Percentiles rank a stretch among this genome's conserved stretches.
phyloP scores from a whole-genome alignment of 2,329 filamentous ascomycete genomes.

The Talaromyces sp. region DNA sequence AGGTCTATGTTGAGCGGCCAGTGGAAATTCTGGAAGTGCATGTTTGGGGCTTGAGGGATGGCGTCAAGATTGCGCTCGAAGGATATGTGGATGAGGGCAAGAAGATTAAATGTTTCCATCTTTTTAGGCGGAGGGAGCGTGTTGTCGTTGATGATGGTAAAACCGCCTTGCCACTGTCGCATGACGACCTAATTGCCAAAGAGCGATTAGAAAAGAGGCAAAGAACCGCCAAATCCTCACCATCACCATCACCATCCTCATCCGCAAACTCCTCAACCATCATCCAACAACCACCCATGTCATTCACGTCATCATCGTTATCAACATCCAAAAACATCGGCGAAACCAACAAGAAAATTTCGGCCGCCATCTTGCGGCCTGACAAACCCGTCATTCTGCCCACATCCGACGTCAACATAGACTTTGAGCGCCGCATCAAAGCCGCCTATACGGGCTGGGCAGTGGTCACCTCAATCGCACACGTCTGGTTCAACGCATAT shows the following conservation, averaged over 20 bases:
- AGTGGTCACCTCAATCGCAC: conserved; percentile 88
- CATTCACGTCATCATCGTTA: conserved; percentile 38
- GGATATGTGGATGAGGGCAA: conserved; percentile 88
- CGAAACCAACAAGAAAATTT: conserved; percentile 57
- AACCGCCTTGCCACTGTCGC: conserved; percentile 46
- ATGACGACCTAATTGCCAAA: conserved; percentile 45
- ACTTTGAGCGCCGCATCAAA: conserved; percentile 81
- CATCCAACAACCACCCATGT: conserved; percentile 9
- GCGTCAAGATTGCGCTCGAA: conserved; percentile 82
- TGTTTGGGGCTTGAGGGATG: conserved; percentile 81
- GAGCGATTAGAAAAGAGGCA: conserved; percentile 30
- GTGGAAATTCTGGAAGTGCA: conserved; percentile 87
- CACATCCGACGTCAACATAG: conserved; percentile 84
- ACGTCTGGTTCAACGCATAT: conserved; percentile 95
- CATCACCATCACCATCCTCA: conserved; percentile 23
- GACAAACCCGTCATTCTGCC: conserved; percentile 66
- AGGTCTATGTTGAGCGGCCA: conserved; percentile 76
- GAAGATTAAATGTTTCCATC: conserved; percentile 78
- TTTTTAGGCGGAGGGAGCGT: conserved; percentile 70
- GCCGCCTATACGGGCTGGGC: conserved; percentile 74
- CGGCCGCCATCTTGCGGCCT: conserved; percentile 77
- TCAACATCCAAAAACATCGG: conserved; percentile 31
- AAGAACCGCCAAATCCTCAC: conserved; percentile 6
- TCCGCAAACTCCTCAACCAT: conserved; percentile 17
- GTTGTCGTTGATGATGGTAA: conserved; percentile 51